Percentiles rank a stretch among this genome's conserved stretches.
phyloP scores from a whole-genome alignment of 257 asterid genomes.

The Rehmannia glutinosa region DNA sequence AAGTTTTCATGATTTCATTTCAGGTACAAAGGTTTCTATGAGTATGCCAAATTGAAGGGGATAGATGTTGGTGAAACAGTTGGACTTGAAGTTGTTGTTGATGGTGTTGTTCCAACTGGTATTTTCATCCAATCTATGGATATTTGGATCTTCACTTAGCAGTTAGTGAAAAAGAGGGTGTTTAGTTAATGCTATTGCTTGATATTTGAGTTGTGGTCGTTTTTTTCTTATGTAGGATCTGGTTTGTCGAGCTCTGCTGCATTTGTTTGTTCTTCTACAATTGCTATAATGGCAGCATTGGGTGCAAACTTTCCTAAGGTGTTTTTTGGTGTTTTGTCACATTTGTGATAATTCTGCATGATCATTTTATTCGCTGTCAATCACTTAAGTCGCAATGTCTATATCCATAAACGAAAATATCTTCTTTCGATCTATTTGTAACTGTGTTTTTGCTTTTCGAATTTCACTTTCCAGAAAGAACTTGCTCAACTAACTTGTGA shows the following conservation, averaged over 20 bases:
- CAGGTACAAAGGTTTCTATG: slow-evolving; percentile 94
- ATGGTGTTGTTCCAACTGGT: slow-evolving; percentile 96
- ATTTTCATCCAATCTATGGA: slow-evolving; percentile 6
- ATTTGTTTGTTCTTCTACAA: slow-evolving; percentile 93
- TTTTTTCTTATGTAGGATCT: slow-evolving; percentile 57
- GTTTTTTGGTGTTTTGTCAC: background rate
- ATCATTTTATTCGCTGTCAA: background rate
- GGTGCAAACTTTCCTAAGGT: slow-evolving; percentile 75
- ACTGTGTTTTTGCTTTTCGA: background rate
- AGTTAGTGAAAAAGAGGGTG: background rate
- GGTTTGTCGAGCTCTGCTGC: slow-evolving; percentile 99
- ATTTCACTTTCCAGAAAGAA: slow-evolving; percentile 72
- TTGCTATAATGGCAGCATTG: slow-evolving; percentile 82
- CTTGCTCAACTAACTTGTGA: slow-evolving; percentile 95
- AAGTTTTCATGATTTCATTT: background rate
- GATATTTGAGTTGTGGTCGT: background rate
- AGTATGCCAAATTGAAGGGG: slow-evolving; percentile 70
- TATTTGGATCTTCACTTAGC: background rate
- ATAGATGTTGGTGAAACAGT: slow-evolving; percentile 45
- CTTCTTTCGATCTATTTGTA: background rate
- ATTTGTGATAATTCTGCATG: background rate
- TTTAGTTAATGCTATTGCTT: background rate
- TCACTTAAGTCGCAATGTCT: background rate
- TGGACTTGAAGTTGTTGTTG: slow-evolving; percentile 83
- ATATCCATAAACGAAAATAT: background rate